Base-by-base conservation (phyloP, 306 rosid species). In the Trifolium fragiferum region DNA sequence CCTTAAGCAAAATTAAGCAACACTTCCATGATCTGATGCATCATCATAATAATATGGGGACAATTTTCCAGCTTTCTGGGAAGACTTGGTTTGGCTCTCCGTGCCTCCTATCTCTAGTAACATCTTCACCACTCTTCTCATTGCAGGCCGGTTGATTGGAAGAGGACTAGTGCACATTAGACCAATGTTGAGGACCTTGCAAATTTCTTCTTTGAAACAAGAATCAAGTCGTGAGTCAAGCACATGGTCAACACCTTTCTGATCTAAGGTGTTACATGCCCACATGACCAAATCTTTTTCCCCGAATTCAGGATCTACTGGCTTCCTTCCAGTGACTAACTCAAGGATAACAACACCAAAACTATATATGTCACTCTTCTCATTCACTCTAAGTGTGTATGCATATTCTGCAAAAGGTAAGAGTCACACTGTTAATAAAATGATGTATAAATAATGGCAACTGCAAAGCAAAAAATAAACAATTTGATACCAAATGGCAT, bases 321-420 rank as follows among this genome's bases (percentile, higher is more conserved):
- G 97, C 47, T 73, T 86, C 55, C 80, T 89, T 74, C 98, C 93
- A 0, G 93, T 88, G 13, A 93, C 90, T 82, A 91, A 69, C 78
- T 93, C 98, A 7, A 93, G 96, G 46, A 93, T 77, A 10, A 93
- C 98, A 63, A 93, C 96, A 2, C 98, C 98, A 23, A 91, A 93
- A 68, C 98, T 93, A 85, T 93, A 93, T 62, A 80, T 91, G 82
- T 93, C 98, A 9, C 98, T 93, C 87, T 93, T 93, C 86, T 93
- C 98, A 30, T 93, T 93, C 77, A 93, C 97, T 70, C 97, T 82
- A 4, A 93, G 92, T 0, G 97, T 91, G 81, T 93, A 93, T 11
- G 97, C 98, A 78, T 93, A 91, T 83, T 93, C 98, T 93, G 92
- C 81, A 82, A 46, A 78, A 62, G 10, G 67, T 35, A 73, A 72